phyloP scores from a whole-genome alignment of 352 stramenopile genomes.

The Pythium biforme region DNA sequence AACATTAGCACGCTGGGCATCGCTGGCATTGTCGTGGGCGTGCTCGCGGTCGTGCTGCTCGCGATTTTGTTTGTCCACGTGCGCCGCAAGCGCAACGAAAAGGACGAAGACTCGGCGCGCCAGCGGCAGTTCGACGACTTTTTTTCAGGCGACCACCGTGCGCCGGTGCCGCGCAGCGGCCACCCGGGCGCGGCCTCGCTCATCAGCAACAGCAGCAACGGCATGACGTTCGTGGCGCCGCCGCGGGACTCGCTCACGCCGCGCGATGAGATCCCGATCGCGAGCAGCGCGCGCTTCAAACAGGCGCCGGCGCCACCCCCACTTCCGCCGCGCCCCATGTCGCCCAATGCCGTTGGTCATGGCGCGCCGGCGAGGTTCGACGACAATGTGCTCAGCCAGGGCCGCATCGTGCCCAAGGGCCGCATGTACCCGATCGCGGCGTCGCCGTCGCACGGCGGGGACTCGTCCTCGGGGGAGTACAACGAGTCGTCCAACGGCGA shows the following conservation, averaged over 20 bases:
- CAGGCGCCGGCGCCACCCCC: conserved; percentile 1
- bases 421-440: conserved; percentile 16
- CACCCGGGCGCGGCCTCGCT: conserved; percentile 20
- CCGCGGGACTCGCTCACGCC: conserved; percentile 7
- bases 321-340: conserved; percentile 1
- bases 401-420: conserved; percentile 6
- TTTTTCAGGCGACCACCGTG: conserved; percentile 3
- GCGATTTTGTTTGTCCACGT: conserved; percentile 63
- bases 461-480: conserved; percentile 16
- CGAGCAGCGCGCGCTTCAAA: conserved; percentile 48
- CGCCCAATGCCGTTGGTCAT: conserved; percentile 4
- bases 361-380: conserved; percentile 13
- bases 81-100: conserved; percentile 25
- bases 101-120: conserved; percentile 15
- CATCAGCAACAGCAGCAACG: conserved; percentile 16
- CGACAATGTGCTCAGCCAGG: conserved; percentile 13
- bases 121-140: conserved; percentile 19
- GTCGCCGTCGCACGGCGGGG: background rate
- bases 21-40: conserved; percentile 46
- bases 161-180: conserved; percentile 8
- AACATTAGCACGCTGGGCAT: conserved; percentile 17
- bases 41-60: conserved; percentile 43
- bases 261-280: conserved; percentile 28
- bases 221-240: conserved; percentile 17
- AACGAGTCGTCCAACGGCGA: conserved; percentile 5